phyloP scores from a whole-genome alignment of 345 rosid species.

The Camelina hispida region DNA sequence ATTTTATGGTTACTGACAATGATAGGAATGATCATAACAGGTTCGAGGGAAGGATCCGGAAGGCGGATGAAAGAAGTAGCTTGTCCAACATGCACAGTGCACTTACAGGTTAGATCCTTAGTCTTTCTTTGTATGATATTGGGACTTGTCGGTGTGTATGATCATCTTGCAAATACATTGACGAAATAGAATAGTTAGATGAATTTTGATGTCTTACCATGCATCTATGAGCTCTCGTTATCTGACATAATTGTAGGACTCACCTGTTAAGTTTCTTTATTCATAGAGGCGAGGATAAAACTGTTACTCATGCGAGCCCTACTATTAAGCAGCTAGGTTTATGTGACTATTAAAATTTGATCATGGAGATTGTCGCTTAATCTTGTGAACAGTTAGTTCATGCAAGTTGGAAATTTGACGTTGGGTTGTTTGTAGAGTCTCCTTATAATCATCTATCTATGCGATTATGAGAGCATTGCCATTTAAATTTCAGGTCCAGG shows the following conservation, averaged over 20 bases:
- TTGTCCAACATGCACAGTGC: conserved; percentile 98
- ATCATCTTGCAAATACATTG: conserved; percentile 23
- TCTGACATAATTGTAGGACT: neutral
- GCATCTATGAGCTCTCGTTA: neutral
- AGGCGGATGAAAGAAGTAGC: conserved; percentile 96
- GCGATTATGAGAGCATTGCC: conserved; percentile 1
- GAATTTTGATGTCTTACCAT: conserved; percentile 6
- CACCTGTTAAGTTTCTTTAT: conserved; percentile 2
- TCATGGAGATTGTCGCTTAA: conserved; percentile 21
- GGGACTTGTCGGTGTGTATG: neutral
- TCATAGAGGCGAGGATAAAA: neutral
- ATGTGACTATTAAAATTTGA: neutral
- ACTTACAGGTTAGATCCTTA: conserved; percentile 71
- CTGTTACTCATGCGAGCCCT: neutral
- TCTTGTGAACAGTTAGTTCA: neutral
- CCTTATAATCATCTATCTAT: neutral
- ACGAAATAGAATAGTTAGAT: conserved; percentile 4
- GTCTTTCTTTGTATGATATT: conserved; percentile 17
- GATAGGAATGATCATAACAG: conserved; percentile 44
- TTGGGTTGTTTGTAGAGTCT: neutral
- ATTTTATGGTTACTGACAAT: conserved; percentile 2
- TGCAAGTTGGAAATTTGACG: conserved; percentile 10
- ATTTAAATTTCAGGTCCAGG: conserved; percentile 76
- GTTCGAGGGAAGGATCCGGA: conserved; percentile 73
- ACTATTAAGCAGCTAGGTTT: neutral